Percentiles rank a stretch among this genome's conserved stretches.
phyloP scores from a whole-genome alignment of 352 stramenopile genomes.

The Discostella stelligera region DNA sequence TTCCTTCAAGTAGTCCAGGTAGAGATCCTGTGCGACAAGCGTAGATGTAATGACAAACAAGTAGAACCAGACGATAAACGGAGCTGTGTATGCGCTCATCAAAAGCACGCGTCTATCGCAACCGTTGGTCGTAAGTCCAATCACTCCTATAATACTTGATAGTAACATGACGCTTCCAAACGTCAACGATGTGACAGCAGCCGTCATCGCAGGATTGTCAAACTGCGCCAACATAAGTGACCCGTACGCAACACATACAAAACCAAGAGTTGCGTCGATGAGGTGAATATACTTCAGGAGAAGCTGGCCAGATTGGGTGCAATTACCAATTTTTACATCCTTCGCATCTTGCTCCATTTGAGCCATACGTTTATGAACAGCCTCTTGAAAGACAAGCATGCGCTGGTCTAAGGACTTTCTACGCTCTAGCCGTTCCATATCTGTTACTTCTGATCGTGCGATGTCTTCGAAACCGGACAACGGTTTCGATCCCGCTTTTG shows the following conservation, averaged over 20 bases:
- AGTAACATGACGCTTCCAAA: slow-evolving; percentile 27
- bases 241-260: slow-evolving; percentile 24
- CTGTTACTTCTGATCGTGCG: too few relatives aligned
- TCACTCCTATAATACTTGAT: slow-evolving; percentile 30
- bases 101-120: slow-evolving; percentile 26
- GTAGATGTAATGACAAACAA: slow-evolving; percentile 32
- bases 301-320: slow-evolving; percentile 14
- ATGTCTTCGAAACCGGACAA: too few relatives aligned
- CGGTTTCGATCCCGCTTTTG: too few relatives aligned
- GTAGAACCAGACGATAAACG: slow-evolving; percentile 36
- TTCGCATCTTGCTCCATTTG: slow-evolving; percentile 29
- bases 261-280: slow-evolving; percentile 24
- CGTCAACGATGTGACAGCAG: slow-evolving; percentile 17
- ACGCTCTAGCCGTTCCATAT: too few relatives aligned
- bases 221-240: slow-evolving; percentile 15
- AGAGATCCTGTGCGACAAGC: not conserved
- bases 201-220: slow-evolving; percentile 25
- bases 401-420: too few relatives aligned
- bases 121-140: slow-evolving; percentile 22
- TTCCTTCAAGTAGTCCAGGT: slow-evolving; percentile 30
- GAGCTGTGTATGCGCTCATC: slow-evolving; percentile 18
- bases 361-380: slow-evolving; percentile 14
- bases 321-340: slow-evolving; percentile 30
- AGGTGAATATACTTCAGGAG: slow-evolving; percentile 35
- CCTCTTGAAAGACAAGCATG: not conserved